Evolutionary conservation across 352 stramenopile species (phyloP).

Genomic region (Pythium vanterpoolii): DNA sequence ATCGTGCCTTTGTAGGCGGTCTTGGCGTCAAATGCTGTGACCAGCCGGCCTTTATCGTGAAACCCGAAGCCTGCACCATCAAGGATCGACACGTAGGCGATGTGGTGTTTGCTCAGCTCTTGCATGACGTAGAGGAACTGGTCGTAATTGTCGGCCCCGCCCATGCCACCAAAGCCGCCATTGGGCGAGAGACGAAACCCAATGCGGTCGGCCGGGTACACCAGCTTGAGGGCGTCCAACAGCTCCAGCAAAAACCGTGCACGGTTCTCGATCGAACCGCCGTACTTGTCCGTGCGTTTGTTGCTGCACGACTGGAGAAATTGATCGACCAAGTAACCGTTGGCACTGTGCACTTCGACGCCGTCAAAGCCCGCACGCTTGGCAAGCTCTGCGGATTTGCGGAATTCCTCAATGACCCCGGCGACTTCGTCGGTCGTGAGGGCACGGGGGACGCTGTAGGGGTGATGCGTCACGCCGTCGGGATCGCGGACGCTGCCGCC

Average conservation of each 20-base stretch:
- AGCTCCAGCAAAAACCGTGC: constrained; percentile 44
- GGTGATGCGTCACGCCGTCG: not conserved
- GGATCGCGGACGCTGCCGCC: not conserved
- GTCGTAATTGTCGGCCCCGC: constrained; percentile 36
- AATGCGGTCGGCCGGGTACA: constrained; percentile 7
- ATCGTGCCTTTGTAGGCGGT: constrained; percentile 33
- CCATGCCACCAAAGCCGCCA: constrained; percentile 37
- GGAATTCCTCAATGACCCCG: constrained; percentile 48
- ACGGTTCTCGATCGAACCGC: constrained; percentile 61
- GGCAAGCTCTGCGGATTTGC: constrained; percentile 22
- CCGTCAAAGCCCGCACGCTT: constrained; percentile 40
- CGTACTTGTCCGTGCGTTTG: constrained; percentile 67
- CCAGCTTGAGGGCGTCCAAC: constrained; percentile 30
- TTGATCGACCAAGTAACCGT: constrained; percentile 87
- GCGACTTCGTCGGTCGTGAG: constrained; percentile 64
- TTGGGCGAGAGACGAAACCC: constrained; percentile 23
- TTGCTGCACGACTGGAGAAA: constrained; percentile 67
- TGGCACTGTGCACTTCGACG: constrained; percentile 72
- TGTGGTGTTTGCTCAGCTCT: constrained; percentile 29
- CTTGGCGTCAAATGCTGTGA: constrained; percentile 28
- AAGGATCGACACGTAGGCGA: constrained; percentile 51
- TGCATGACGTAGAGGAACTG: constrained; percentile 33
- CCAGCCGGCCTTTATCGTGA: constrained; percentile 27
- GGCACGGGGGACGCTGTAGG: constrained; percentile 34
- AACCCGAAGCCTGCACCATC: constrained; percentile 46